Evolutionary conservation across 176 grass and related monocot genomes (phyloP).

Genomic region (Pontederia crassipes): DNA sequence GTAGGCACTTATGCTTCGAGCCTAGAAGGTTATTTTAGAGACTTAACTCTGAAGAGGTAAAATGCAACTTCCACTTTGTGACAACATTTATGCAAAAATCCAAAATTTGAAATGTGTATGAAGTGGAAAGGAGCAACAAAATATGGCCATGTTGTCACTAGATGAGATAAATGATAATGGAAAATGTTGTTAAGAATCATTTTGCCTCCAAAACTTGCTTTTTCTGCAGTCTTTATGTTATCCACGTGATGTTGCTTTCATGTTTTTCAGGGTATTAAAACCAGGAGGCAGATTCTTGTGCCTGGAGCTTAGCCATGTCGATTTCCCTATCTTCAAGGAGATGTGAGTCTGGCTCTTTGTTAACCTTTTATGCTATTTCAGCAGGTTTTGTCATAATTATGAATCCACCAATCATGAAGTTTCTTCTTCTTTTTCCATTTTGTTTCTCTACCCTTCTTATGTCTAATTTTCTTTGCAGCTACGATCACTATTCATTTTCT

Average conservation of each 20-base stretch:
- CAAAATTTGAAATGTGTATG: too few relatives aligned
- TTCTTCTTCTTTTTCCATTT: conserved; percentile 2
- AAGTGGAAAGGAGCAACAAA: too few relatives aligned
- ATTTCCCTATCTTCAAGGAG: conserved; percentile 65
- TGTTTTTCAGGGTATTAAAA: conserved; percentile 66
- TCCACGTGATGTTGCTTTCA: conserved; percentile 9
- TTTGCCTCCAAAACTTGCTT: not conserved
- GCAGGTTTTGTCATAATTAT: not conserved
- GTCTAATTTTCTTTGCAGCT: conserved; percentile 30
- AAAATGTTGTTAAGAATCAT: too few relatives aligned
- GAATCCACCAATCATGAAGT: too few relatives aligned
- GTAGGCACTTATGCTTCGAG: too few relatives aligned
- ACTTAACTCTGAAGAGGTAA: too few relatives aligned
- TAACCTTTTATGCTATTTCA: not conserved
- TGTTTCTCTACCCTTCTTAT: conserved; percentile 1
- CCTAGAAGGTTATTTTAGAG: too few relatives aligned
- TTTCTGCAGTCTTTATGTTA: not conserved
- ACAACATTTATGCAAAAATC: too few relatives aligned
- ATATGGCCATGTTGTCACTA: too few relatives aligned
- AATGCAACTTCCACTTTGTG: too few relatives aligned
- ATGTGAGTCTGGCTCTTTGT: conserved; percentile 43
- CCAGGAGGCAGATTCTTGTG: conserved; percentile 80
- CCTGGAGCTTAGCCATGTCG: conserved; percentile 87
- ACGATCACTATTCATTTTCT: conserved; percentile 86
- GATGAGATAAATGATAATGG: too few relatives aligned